These are phyloP conservation scores for Bacidia rubella DNA, from an alignment of 495 filamentous ascomycete genomes.

Conservation along the genomic window DNA sequence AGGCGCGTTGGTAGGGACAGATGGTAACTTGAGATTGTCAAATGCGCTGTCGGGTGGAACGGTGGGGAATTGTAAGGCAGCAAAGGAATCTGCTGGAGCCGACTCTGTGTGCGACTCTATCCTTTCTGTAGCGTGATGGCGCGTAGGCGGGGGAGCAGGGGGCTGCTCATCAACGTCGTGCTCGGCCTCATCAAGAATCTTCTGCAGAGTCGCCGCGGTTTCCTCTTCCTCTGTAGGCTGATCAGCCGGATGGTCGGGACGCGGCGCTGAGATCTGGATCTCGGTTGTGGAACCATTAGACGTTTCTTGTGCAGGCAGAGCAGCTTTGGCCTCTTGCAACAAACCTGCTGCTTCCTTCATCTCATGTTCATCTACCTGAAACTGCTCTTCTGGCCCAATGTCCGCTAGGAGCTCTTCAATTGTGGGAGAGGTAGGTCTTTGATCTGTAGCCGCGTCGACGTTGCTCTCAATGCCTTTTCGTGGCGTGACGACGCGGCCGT, in stretches of 20 bases:
- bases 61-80: slow-evolving; percentile 11
- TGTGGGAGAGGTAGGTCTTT: slow-evolving; percentile 16
- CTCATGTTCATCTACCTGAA: slow-evolving; percentile 20
- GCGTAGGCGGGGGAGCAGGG: background rate
- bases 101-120: slow-evolving; percentile 1
- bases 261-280: background rate
- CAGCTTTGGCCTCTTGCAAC: slow-evolving; percentile 20
- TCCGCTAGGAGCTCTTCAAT: slow-evolving; percentile 28
- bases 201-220: slow-evolving; percentile 13
- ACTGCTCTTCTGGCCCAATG: slow-evolving; percentile 25
- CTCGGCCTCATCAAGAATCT: slow-evolving; percentile 15
- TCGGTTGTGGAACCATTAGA: background rate
- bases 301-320: background rate
- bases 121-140: background rate
- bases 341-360: slow-evolving; percentile 19
- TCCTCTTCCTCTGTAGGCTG: slow-evolving; percentile 12
- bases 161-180: slow-evolving; percentile 1
- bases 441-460: slow-evolving; percentile 8
- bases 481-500: slow-evolving; percentile 16
- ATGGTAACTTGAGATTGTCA: slow-evolving; percentile 5
- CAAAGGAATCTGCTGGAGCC: slow-evolving; percentile 5
- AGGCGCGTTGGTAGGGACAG: slow-evolving; percentile 7
- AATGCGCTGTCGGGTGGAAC: slow-evolving; percentile 4
- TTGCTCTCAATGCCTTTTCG: too few species aligned
- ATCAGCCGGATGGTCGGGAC: background rate